Evolutionary conservation across 2,329 filamentous ascomycete species (phyloP).

Genomic region (Ceratocystis cacaofunesta): DNA sequence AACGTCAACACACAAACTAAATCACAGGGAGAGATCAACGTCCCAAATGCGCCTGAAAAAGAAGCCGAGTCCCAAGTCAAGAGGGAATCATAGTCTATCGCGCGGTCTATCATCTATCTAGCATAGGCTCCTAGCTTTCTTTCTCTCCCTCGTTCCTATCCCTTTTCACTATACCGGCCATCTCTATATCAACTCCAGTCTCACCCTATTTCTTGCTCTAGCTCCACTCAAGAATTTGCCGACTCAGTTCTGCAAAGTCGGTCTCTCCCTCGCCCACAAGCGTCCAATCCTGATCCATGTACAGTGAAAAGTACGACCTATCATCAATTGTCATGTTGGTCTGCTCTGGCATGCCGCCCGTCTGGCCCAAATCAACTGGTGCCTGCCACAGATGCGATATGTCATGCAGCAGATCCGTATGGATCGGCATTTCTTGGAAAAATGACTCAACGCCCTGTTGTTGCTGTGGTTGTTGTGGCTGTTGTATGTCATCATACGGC

Average conservation of each 20-base stretch:
- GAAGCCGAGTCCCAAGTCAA: slow-evolving; percentile 2
- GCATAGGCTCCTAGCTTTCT: not conserved
- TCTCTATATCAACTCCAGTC: not conserved
- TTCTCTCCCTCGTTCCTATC: not conserved
- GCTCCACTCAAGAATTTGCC: slow-evolving; percentile 16
- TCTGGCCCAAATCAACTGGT: slow-evolving; percentile 8
- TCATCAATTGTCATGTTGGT: slow-evolving; percentile 15
- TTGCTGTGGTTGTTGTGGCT: not conserved
- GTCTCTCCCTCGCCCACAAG: slow-evolving; percentile 15
- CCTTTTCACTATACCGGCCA: not conserved
- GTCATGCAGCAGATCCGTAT: slow-evolving; percentile 15
- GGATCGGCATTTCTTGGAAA: slow-evolving; percentile 14
- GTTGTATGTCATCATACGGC: slow-evolving; percentile 4
- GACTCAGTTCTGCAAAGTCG: slow-evolving; percentile 14
- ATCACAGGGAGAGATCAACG: not conserved
- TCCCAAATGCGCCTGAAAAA: not conserved
- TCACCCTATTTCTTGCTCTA: not conserved
- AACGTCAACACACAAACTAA: not conserved
- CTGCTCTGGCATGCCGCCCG: slow-evolving; percentile 7
- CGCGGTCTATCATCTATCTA: not conserved
- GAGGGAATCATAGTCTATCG: not conserved
- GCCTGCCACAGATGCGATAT: slow-evolving; percentile 16
- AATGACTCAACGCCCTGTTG: slow-evolving; percentile 9
- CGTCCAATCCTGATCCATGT: slow-evolving; percentile 16
- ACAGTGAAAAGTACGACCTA: slow-evolving; percentile 14